phyloP scores from a whole-genome alignment of 805 yeast species.

The Grigorovia transvaalensis region DNA sequence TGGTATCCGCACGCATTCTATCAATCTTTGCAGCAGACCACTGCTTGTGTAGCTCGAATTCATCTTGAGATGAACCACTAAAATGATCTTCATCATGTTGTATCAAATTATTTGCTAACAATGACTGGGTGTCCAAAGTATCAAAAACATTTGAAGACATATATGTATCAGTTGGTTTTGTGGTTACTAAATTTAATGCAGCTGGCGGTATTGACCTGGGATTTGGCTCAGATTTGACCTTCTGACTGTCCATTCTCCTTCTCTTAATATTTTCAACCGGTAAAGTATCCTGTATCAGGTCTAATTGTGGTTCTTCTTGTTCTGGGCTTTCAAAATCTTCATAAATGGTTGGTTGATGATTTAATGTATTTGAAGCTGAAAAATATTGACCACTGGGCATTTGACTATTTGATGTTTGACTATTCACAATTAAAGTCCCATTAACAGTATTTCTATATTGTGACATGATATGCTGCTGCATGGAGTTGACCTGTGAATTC shows the following conservation, averaged over 20 bases:
- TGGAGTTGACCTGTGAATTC: constrained; percentile 2
- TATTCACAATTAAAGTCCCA: background rate
- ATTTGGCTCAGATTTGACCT: too few species aligned
- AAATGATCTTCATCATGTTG: background rate
- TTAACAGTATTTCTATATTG: background rate
- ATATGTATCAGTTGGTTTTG: background rate
- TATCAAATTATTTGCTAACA: background rate
- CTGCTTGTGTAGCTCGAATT: background rate
- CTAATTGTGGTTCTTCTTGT: background rate
- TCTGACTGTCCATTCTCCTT: background rate
- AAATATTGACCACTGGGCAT: background rate
- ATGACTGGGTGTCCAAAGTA: background rate
- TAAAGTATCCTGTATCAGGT: background rate
- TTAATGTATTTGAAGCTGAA: background rate
- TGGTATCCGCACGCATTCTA: background rate
- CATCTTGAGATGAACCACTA: background rate
- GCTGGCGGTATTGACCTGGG: background rate
- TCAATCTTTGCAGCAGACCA: background rate
- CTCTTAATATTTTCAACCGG: background rate
- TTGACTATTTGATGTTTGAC: background rate
- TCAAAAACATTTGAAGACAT: background rate
- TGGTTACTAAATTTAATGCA: background rate
- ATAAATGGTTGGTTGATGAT: background rate
- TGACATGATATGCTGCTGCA: background rate
- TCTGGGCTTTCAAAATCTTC: background rate